Evolutionary conservation across 768 basidiomycete species (phyloP), one percentile per base, ranked within the genome.

Genomic region (Tephrocybe sp.): DNA sequence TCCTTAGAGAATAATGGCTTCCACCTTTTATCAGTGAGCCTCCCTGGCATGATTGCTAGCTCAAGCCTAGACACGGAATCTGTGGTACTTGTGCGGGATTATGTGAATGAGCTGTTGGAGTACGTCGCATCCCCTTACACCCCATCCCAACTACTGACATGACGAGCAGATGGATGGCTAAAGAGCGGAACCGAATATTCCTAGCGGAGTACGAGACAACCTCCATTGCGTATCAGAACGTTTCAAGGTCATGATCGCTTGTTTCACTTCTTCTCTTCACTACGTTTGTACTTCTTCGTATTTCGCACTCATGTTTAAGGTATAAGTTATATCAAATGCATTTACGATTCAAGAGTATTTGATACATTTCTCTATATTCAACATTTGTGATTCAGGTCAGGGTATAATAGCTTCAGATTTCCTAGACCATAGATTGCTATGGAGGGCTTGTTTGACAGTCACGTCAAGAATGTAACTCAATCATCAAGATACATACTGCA

Each of bases 61-160:
- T 93, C 95, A 12, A 84, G 82, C n/a, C 85, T 98, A 77, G 96
- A 99, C 63, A 73, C 83, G 2, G 94, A 96, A 64, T 90, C 90
- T 11, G 86, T 95, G 17, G 71, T 70, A 20, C 74, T 97, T 6
- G 81, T 99, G 12, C 75, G 87, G 55, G 95, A 98, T 59, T 93
- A 98, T 67, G 85, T 92, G 55, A 88, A 90, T 52, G 93, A 97
- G 64, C 73, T 99, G 53, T 76, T 98, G 61, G 68, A 70, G 94
- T 97, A 59, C 28, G 76, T 69, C 1, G 11, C 40, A 28, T 33
- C 18, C 32, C 24, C 28, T 14, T 24, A 37, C 42, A 24, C 53
- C 12, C 3, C 24, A 2, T 48, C 32, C 43, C 10, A 21, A 18
- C 28, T 38, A 26, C 32, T 47, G 5, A 45, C 56, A 23, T 21